Conservation (phyloP, 768 basidiomycete species). For the Mycena maculata region DNA sequence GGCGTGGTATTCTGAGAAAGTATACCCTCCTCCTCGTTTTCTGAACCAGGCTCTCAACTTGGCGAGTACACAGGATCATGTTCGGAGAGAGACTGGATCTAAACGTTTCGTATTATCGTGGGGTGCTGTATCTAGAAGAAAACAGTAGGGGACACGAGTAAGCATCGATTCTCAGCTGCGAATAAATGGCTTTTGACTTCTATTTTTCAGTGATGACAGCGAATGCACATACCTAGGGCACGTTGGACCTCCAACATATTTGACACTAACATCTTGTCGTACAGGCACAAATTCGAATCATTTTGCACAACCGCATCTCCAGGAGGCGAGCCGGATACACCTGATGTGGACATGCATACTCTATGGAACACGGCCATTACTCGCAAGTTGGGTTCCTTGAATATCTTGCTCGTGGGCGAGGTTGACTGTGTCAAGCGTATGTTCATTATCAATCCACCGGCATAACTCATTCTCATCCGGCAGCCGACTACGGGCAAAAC, state of each 20-base stretch:
- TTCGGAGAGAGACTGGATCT: constrained; percentile 5
- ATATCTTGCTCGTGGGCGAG: constrained; percentile 23
- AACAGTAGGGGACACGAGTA: background rate
- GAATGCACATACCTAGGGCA: constrained; percentile 12
- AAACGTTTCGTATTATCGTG: constrained; percentile 18
- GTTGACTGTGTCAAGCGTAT: constrained; percentile 28
- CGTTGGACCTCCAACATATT: background rate
- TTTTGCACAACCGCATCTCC: constrained; percentile 1
- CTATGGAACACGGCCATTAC: constrained; percentile 13
- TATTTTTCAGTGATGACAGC: background rate
- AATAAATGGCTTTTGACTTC: background rate
- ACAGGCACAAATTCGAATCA: constrained; percentile 24
- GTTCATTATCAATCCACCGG: background rate
- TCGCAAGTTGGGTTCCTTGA: constrained; percentile 16
- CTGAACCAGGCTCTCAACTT: background rate
- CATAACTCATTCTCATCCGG: background rate
- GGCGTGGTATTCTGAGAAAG: constrained; percentile 25
- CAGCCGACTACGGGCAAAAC: constrained; percentile 9
- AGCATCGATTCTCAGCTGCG: background rate
- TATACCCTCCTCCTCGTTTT: background rate
- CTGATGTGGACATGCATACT: constrained; percentile 5
- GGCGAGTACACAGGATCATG: background rate
- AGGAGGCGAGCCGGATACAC: background rate
- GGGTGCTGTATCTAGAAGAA: constrained; percentile 28
- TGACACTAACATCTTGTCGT: background rate